Evolutionary conservation across 1,139 yeast genomes (phyloP), one percentile per base, ranked within the genome.

Genomic region (Suhomyces choctaworum): DNA sequence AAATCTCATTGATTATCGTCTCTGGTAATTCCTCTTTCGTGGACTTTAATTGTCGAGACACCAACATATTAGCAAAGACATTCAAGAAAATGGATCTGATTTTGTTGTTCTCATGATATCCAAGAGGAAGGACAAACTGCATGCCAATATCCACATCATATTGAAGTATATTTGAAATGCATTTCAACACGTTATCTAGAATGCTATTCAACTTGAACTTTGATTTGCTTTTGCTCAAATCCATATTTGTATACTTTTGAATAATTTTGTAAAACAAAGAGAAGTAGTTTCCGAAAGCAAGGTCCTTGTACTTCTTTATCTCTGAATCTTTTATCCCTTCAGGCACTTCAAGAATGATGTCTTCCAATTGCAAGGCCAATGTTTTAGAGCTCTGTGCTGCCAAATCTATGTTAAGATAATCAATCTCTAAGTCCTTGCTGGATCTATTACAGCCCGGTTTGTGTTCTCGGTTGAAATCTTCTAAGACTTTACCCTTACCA

Each of bases 91-190:
- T 80, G 5, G 83, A 65, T 40, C 95, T 64, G 21, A 86, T 78
- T 36, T 78, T 74, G 14, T 64, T 60, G 51, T 84, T 84, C 25
- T 74, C 76, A 48, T 87, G 88, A 49, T 80, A 84, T 0, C 95
- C 95, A 52, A 87, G 68, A 0, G 94, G 89, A 11, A 88, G 60
- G 1, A 90, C 89, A 56, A 79, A 78, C 36, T 79, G 80, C 53
- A 87, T 68, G 7, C 96, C 95, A 32, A 85, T 80, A 44, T 83
- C 89, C 2, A 83, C 79, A 51, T 88, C 89, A 8, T 85, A 74
- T 47, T 76, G 81, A 32, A 88, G 65, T 27, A 88, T 58, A 46
- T 83, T 83, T 2, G 90, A 79, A 31, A 87, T 67, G 25, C 87
- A 77, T 24, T 69, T 66, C 36, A 86, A 76, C n/a, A 84, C 79